Evolutionary conservation across 306 rosid genomes (phyloP), one percentile per base, ranked within the genome.

Genomic region (Hippophae rhamnoides): DNA sequence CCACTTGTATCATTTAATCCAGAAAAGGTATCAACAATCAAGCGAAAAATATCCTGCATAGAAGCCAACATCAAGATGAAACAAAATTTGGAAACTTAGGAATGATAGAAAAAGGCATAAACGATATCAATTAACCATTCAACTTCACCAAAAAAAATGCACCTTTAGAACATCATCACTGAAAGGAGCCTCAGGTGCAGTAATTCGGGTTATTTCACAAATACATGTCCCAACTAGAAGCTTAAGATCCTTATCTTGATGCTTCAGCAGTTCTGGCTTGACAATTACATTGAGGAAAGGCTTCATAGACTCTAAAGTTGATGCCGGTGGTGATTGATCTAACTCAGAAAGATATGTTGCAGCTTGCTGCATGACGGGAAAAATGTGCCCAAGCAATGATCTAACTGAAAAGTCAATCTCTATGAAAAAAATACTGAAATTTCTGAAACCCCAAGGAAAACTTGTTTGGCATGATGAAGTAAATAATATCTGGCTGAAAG

Each of bases 171-270:
- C 83, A 63, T 84, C 95, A 70, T 93, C 99, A 56, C 74, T 81
- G 51, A 88, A 93, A 38, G 99, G 99, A 65, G 95, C 94, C 72
- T 88, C 99, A 12, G 99, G 99, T 63, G 99, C 99, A 59, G 99
- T 93, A 62, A 93, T 93, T 47, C 99, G 90, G 31, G 99, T 93
- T 69, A 93, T 88, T 85, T 93, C 99, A 70, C 97, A 84, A 14
- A 89, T 77, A 74, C 97, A 86, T 6, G 97, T 86, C 49, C 97
- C 99, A 61, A 93, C 94, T 50, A 93, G 83, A 79, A 93, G 99
- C 73, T 84, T 93, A 77, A 93, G 87, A 62, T 93, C 99, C 70
- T 74, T 86, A 79, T 93, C 97, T 75, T 82, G 99, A 72, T 93
- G 97, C 82, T 77, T 82, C 76, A 93, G 82, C 79, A 93, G 68